Base-by-base conservation (phyloP, 2,329 filamentous ascomycete species). In the Sarocladiaceae sp. region DNA sequence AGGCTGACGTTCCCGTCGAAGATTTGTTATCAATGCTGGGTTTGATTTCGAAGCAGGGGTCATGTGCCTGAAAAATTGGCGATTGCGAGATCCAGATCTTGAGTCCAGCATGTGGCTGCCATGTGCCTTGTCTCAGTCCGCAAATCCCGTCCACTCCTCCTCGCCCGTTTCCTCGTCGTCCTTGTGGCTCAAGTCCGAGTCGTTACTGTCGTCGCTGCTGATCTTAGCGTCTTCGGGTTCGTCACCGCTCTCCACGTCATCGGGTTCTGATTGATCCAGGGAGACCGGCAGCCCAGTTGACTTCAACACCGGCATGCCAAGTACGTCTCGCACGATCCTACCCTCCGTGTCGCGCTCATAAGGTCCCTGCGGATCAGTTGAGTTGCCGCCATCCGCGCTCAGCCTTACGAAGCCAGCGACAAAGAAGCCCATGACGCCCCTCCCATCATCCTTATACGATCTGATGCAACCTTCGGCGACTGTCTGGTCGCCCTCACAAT, bases 401-500 rank as follows among this genome's bases (percentile, higher is more conserved):
- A 48, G 46, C 32, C 61, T 58, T 3, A 88, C 75, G 63, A 98
- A 95, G 0, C 76, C 88, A n/a, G 81, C 88, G 16, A 96, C 86
- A 55, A 98, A 98, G 64, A 98, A 97, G 0, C 93, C 91, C 78
- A 96, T 95, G 1, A 90, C 86, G 0, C 89, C 88, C 50, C 85
- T 78, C 9, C 82, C 82, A 53, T 91, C 88, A 20, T 80, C 85
- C 54, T 90, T 86, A 61, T 85, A 83, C 24, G 88, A 87, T 47
- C 91, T 73, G 45, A 96, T 83, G 57, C 89, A 95, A 3, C 76
- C 85, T 20, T 91, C 82, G 5, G 82, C 77, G 1, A 87, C 60
- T 3, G 70, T 63, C 32, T 70, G 58, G 43, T 80, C 67, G 1
- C 73, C 74, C 4, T 55, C 55, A 52, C 69, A 68, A 27, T 70